These are phyloP conservation scores for Boletellus sp. DNA, from an alignment of 768 basidiomycete genomes.

Conservation along the genomic window DNA sequence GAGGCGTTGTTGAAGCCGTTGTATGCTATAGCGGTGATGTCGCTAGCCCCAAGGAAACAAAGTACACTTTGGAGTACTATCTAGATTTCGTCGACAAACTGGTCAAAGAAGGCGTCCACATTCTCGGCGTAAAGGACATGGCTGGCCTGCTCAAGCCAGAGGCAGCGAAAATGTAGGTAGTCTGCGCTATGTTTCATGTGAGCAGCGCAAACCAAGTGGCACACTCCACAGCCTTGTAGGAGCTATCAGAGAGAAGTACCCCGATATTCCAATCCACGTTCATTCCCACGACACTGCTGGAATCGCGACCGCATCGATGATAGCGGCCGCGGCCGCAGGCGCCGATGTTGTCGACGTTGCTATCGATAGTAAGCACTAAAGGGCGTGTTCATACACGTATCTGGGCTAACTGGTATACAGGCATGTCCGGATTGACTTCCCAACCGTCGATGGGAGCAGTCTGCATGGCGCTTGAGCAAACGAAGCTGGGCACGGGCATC, in stretches of 20 bases:
- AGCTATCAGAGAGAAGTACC: conserved; percentile 92
- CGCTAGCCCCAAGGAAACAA: conserved; percentile 89
- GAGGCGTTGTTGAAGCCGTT: conserved; percentile 95
- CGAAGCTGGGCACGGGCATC: conserved; percentile 89
- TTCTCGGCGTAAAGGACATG: conserved; percentile 99
- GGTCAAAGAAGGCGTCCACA: conserved; percentile 92
- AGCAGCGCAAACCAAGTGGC: conserved; percentile 1
- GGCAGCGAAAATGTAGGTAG: conserved; percentile 79
- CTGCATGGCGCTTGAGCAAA: conserved; percentile 93
- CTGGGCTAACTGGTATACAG: conserved; percentile 30
- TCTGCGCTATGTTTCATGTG: not conserved
- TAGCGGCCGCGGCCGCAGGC: conserved; percentile 93
- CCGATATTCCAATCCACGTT: conserved; percentile 97
- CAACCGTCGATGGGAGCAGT: conserved; percentile 99
- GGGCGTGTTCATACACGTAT: not conserved
- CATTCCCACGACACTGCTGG: conserved; percentile 99
- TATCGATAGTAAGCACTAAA: conserved; percentile 77
- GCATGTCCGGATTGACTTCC: conserved; percentile 97
- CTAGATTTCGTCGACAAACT: conserved; percentile 93
- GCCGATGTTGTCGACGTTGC: conserved; percentile 98
- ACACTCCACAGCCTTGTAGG: conserved; percentile 68
- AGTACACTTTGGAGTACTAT: conserved; percentile 98
- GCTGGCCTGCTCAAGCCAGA: conserved; percentile 94
- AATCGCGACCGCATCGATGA: conserved; percentile 96
- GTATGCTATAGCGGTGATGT: conserved; percentile 99